Evolutionary conservation across 2,329 filamentous ascomycete species (phyloP).

Genomic region (Phyllosticta paracitricarpa): DNA sequence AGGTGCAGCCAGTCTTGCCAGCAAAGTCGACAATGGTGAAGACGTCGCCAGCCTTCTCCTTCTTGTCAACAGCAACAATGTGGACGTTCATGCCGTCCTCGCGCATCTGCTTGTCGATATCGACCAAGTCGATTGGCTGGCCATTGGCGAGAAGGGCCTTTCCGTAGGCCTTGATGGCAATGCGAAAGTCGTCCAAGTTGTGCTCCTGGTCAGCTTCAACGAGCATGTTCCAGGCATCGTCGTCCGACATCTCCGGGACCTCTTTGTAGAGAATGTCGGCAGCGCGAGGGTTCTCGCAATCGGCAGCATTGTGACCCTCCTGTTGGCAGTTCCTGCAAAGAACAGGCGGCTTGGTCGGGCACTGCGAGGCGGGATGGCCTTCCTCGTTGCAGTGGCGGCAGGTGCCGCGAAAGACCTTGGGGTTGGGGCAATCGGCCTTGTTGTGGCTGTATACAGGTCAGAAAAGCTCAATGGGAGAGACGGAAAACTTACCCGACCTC

Average conservation of each 20-base stretch:
- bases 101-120: constrained; percentile 43
- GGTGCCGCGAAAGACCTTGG: constrained; percentile 45
- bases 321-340: constrained; percentile 46
- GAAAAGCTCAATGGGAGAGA: constrained; percentile 9
- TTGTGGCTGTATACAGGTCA: constrained; percentile 39
- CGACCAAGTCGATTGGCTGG: constrained; percentile 30
- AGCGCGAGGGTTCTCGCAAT: constrained; percentile 35
- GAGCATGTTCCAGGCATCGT: constrained; percentile 42
- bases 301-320: constrained; percentile 34
- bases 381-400: constrained; percentile 49
- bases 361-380: constrained; percentile 52
- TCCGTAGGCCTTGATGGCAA: constrained; percentile 41
- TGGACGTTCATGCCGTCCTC: constrained; percentile 37
- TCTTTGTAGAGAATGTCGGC: constrained; percentile 21
- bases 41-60: constrained; percentile 24
- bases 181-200: constrained; percentile 43
- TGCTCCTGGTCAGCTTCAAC: constrained; percentile 38
- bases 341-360: constrained; percentile 47
- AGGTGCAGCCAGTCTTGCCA: constrained; percentile 52
- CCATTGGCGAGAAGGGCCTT: constrained; percentile 24
- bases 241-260: constrained; percentile 37
- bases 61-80: constrained; percentile 43
- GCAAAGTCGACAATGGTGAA: constrained; percentile 44
- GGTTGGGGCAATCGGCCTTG: constrained; percentile 53
- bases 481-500: constrained; percentile 35